Percentiles rank a stretch among this genome's conserved stretches.
Conservation (phyloP, 352 stramenopile species). For the Phytophthora palmivora region DNA sequence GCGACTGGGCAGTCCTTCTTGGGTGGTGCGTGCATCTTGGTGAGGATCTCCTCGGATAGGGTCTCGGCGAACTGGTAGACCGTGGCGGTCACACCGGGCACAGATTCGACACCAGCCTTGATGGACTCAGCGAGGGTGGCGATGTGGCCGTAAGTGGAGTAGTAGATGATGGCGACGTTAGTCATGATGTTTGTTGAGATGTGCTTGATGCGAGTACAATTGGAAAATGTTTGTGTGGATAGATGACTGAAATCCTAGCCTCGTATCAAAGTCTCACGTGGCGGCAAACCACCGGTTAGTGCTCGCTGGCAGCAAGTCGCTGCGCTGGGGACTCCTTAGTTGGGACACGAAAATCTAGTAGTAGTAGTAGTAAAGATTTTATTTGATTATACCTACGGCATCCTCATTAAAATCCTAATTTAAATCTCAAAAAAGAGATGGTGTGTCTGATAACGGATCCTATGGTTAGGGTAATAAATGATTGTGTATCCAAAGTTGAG, state of each 20-base stretch:
- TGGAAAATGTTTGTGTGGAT: neutral
- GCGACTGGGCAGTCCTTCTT: conserved; percentile 37
- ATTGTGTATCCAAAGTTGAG: neutral
- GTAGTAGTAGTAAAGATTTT: too few relatives aligned
- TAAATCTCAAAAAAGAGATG: too few relatives aligned
- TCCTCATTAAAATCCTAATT: too few relatives aligned
- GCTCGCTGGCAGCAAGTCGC: neutral
- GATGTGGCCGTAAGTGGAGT: conserved; percentile 39
- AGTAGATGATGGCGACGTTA: conserved; percentile 40
- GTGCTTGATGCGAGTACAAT: neutral
- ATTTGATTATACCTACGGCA: too few relatives aligned
- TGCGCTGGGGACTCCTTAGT: neutral
- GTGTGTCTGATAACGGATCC: neutral
- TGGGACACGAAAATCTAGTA: neutral
- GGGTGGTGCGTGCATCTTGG: conserved; percentile 24
- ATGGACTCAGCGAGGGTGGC: conserved; percentile 22
- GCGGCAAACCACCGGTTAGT: neutral
- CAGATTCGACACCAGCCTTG: conserved; percentile 31
- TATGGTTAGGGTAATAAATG: neutral
- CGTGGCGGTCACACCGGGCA: conserved; percentile 30
- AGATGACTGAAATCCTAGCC: neutral
- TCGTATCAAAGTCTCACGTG: neutral
- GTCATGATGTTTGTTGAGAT: conserved; percentile 4
- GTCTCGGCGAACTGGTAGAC: conserved; percentile 31
- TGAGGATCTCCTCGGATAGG: conserved; percentile 18